These are phyloP conservation scores for Odontarrhena argentea DNA, from an alignment of 345 rosid species.

Conservation along the genomic window DNA sequence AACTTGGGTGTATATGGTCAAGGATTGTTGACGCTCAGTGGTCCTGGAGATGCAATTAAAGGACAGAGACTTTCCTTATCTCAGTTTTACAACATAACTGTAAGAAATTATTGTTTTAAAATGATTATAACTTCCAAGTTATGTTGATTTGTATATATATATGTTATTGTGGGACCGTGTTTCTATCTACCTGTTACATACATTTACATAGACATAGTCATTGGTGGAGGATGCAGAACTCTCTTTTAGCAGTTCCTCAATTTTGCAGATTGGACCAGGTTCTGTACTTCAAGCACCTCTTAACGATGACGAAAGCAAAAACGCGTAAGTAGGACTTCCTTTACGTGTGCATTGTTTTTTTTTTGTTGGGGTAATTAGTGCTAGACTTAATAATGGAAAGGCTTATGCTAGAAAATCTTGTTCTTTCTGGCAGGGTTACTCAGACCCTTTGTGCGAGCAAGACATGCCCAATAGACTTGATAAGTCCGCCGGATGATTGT, in stretches of 20 bases:
- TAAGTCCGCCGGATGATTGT: conserved; percentile 98
- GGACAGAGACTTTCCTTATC: conserved; percentile 94
- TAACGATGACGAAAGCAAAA: conserved; percentile 71
- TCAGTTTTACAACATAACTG: conserved; percentile 91
- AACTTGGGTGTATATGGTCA: conserved; percentile 94
- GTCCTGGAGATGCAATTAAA: conserved; percentile 87
- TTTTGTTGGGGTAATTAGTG: conserved; percentile 2
- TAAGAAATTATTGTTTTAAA: conserved; percentile 46
- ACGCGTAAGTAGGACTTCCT: conserved; percentile 70
- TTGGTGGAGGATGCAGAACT: conserved; percentile 23
- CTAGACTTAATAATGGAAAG: conserved; percentile 15
- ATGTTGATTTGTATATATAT: conserved; percentile 29
- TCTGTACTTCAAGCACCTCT: conserved; percentile 87
- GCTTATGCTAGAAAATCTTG: conserved; percentile 6
- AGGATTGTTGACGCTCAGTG: conserved; percentile 77
- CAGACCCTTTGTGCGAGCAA: conserved; percentile 71
- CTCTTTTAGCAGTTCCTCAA: conserved; percentile 26
- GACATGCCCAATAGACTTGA: conserved; percentile 85
- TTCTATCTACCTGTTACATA: conserved; percentile 18
- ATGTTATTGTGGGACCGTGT: conserved; percentile 21
- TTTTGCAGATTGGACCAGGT: conserved; percentile 85
- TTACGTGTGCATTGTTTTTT: conserved; percentile 22
- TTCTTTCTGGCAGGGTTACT: conserved; percentile 63
- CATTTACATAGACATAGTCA: conserved; percentile 14
- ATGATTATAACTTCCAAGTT: conserved; percentile 23